Percentiles rank a stretch among this genome's conserved stretches.
phyloP scores from a whole-genome alignment of 257 asterid species.

The Misopates orontium region DNA sequence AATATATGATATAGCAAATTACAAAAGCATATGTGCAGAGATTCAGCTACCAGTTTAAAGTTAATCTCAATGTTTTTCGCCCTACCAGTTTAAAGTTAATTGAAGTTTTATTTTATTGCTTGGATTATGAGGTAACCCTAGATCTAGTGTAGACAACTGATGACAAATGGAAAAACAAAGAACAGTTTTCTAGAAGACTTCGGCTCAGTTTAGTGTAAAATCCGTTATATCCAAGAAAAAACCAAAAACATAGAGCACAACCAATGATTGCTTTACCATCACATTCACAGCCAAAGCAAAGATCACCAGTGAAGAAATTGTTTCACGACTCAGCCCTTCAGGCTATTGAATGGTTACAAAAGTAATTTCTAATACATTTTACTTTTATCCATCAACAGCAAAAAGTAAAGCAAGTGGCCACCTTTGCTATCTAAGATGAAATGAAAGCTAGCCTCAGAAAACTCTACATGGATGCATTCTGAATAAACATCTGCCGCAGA shows the following conservation, averaged over 20 bases:
- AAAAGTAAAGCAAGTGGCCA: neutral
- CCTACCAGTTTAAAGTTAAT: conserved; percentile 1
- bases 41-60: neutral
- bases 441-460: neutral
- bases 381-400: neutral
- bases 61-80: neutral
- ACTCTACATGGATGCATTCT: neutral
- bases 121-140: neutral
- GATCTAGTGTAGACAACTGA: neutral
- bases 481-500: conserved; percentile 13
- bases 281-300: too few relatives aligned
- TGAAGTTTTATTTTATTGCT: neutral
- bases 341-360: neutral
- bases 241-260: too few relatives aligned
- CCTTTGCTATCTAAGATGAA: too few relatives aligned
- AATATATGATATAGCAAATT: neutral
- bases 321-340: neutral
- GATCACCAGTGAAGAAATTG: too few relatives aligned
- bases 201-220: too few relatives aligned
- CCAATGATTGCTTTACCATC: too few relatives aligned
- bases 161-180: neutral
- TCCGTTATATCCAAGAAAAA: too few relatives aligned
- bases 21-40: neutral
- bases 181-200: too few relatives aligned
- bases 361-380: neutral